phyloP scores from a whole-genome alignment of 2,329 filamentous ascomycete genomes.

The Tolypocladium paradoxum region DNA sequence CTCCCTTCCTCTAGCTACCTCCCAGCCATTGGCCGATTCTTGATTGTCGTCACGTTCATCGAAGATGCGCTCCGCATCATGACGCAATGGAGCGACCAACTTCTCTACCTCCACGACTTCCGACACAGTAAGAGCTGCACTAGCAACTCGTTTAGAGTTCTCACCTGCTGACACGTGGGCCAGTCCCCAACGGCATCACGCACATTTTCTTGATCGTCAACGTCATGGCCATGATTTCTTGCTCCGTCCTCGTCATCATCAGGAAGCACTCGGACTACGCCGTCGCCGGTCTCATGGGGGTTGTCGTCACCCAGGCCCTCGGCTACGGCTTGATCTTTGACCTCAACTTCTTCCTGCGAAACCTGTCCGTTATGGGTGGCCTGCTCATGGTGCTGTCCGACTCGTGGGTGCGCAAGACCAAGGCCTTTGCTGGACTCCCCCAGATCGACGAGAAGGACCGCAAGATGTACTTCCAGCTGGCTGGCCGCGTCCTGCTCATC shows the following conservation, averaged over 20 bases:
- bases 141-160: not conserved
- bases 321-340: slow-evolving; percentile 98
- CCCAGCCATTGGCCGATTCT: slow-evolving; percentile 87
- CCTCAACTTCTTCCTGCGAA: slow-evolving; percentile 99
- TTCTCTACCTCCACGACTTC: slow-evolving; percentile 87
- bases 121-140: slow-evolving; percentile 61
- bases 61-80: slow-evolving; percentile 94
- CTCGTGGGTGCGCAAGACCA: slow-evolving; percentile 95
- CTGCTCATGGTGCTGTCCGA: slow-evolving; percentile 97
- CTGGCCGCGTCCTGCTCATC: slow-evolving; percentile 87
- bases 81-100: slow-evolving; percentile 94
- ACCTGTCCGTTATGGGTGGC: slow-evolving; percentile 92
- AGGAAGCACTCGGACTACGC: slow-evolving; percentile 91
- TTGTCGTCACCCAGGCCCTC: slow-evolving; percentile 86
- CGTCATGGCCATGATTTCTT: slow-evolving; percentile 74
- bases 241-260: slow-evolving; percentile 78
- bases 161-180: not conserved
- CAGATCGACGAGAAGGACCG: slow-evolving; percentile 97
- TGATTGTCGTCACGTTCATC: slow-evolving; percentile 97
- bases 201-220: slow-evolving; percentile 89
- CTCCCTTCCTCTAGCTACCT: slow-evolving; percentile 56
- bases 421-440: slow-evolving; percentile 89
- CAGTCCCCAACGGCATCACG: slow-evolving; percentile 79
- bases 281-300: slow-evolving; percentile 77
- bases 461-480: slow-evolving; percentile 99